Conservation (phyloP, 2,329 filamentous ascomycete genomes). For the Paramyrothecium roridum region DNA sequence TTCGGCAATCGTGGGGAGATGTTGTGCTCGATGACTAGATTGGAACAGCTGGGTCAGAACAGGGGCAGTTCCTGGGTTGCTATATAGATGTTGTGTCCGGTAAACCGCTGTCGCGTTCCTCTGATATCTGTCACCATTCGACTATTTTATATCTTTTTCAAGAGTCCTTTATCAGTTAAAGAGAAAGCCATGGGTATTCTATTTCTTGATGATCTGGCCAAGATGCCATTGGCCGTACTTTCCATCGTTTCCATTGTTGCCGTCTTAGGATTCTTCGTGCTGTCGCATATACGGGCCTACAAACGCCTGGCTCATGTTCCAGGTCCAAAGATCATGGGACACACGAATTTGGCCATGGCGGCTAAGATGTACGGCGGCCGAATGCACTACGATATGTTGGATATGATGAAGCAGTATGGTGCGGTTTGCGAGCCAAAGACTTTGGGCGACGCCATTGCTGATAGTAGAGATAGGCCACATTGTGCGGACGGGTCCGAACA, state of each 20-base stretch:
- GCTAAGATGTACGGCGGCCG: constrained; percentile 12
- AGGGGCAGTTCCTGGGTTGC: no score
- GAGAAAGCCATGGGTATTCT: no score
- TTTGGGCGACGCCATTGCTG: background rate
- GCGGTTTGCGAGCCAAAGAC: constrained; percentile 2
- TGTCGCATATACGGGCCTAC: background rate
- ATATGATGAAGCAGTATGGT: constrained; percentile 23
- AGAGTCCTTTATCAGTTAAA: no score
- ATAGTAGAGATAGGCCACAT: background rate
- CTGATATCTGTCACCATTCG: no score
- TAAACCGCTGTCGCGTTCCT: no score
- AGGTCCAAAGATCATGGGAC: constrained; percentile 4
- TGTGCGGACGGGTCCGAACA: background rate
- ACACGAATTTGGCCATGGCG: constrained; percentile 4
- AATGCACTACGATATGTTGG: constrained; percentile 17
- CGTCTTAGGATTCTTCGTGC: background rate
- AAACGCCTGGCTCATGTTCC: constrained; percentile 5
- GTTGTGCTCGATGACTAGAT: no score
- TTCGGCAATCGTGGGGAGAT: no score
- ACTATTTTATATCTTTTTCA: no score
- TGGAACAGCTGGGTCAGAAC: no score
- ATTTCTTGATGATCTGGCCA: no score
- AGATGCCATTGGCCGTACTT: no score
- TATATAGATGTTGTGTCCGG: no score
- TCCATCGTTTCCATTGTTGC: background rate